Conservation (phyloP, 768 basidiomycete species). For the Suillus discolor region DNA sequence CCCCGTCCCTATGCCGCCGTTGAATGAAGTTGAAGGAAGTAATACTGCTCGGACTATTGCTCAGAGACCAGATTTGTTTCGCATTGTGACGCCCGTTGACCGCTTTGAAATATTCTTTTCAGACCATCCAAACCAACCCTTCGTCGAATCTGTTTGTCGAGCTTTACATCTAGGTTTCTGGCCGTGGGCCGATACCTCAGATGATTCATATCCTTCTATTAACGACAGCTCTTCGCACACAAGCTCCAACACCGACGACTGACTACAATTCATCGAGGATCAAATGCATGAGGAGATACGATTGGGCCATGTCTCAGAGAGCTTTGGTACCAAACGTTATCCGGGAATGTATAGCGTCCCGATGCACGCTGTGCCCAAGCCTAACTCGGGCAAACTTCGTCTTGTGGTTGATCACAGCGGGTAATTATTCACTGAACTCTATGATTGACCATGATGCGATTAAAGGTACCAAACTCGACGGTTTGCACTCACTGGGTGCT, state of each 20-base stretch:
- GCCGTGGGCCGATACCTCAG: slow-evolving; percentile 26
- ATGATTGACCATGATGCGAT: slow-evolving; percentile 26
- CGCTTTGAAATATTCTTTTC: slow-evolving; percentile 21
- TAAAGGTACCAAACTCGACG: background rate
- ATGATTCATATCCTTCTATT: background rate
- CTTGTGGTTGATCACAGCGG: slow-evolving; percentile 36
- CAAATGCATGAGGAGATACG: slow-evolving; percentile 17
- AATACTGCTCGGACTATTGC: background rate
- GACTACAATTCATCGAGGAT: slow-evolving; percentile 25
- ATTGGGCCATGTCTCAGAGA: slow-evolving; percentile 18
- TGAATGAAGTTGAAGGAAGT: background rate
- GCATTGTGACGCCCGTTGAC: slow-evolving; percentile 29
- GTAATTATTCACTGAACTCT: slow-evolving; percentile 36
- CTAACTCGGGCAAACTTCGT: slow-evolving; percentile 36
- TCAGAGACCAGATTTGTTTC: slow-evolving; percentile 7
- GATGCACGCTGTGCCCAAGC: slow-evolving; percentile 45
- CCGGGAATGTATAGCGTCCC: slow-evolving; percentile 53
- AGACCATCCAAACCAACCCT: slow-evolving; percentile 31
- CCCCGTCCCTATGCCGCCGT: background rate
- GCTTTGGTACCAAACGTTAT: slow-evolving; percentile 27
- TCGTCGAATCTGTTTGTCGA: slow-evolving; percentile 29
- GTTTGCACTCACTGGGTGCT: background rate
- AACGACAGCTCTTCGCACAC: background rate
- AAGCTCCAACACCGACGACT: background rate
- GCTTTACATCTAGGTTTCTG: slow-evolving; percentile 34